Evolutionary conservation across 768 basidiomycete genomes (phyloP), one percentile per base, ranked within the genome.

Genomic region (Suillus bovinus): DNA sequence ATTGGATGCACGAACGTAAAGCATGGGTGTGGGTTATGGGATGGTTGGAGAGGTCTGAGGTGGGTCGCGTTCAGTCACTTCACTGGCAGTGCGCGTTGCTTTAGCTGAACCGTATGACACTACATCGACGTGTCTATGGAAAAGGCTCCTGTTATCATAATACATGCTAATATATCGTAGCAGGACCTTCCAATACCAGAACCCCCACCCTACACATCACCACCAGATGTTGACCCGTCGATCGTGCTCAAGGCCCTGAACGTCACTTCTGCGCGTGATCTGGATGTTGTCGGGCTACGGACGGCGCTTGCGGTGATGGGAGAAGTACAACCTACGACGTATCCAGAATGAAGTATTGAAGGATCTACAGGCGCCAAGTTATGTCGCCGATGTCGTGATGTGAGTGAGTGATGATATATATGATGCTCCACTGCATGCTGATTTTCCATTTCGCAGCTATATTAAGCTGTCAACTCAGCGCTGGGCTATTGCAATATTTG

Each of bases 241-340:
- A 64, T 87, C 24, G 78, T 88, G 3, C 63, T 90, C 60, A 82
- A 81, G 20, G 88, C 86, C 6, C 72, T 88, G 44, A 70, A 86
- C 34, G 76, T 86, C 17, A 76, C 79, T 16, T 78, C 78, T 7
- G 76, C 78, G 29, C 71, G 72, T 33, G 85, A 84, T 64, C 72
- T 89, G 65, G 80, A 82, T 64, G 69, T 63, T 14, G 47, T 38
- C 33, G 69, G 61, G 14, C 68, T 74, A 49, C 71, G 68, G 33
- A 66, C 66, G 29, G 58, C 70, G 64, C 62, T 76, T 9, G 61
- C 62, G 55, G 55, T 50, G 14, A 60, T 74, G 68, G 72, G 46
- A 16, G 61, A 64, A 10, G 33, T 71, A 36, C 29, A 56, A 22
- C 56, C 64, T 6, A 61, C 74, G 50, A 52, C 62, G 2, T 74